These are phyloP conservation scores for Aureobasidium sp. DNA, from an alignment of 2,329 filamentous ascomycete genomes.

Conservation along the genomic window DNA sequence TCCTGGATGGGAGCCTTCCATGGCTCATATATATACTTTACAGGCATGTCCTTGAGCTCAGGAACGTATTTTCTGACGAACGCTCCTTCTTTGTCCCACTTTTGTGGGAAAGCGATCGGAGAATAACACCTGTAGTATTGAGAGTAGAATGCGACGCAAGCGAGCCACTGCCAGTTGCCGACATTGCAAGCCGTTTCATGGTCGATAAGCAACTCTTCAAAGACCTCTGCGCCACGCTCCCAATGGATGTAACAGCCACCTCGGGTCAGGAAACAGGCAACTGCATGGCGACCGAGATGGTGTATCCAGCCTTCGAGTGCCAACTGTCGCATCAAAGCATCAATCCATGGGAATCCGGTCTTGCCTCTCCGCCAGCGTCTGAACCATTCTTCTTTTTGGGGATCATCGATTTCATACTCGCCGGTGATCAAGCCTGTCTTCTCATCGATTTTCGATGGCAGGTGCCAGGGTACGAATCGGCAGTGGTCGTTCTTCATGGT, in stretches of 20 bases:
- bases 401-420: constrained; percentile 56
- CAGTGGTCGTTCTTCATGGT: constrained; percentile 59
- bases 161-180: constrained; percentile 74
- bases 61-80: constrained; percentile 62
- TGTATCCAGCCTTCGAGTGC: constrained; percentile 70
- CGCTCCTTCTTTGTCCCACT: constrained; percentile 63
- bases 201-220: constrained; percentile 68
- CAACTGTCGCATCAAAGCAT: constrained; percentile 72
- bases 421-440: constrained; percentile 47
- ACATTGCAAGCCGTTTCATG: constrained; percentile 67
- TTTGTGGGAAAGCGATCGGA: constrained; percentile 65
- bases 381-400: constrained; percentile 59
- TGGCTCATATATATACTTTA: constrained; percentile 72
- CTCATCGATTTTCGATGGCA: constrained; percentile 54
- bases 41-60: constrained; percentile 54
- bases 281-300: constrained; percentile 68
- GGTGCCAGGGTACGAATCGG: constrained; percentile 73
- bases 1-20: constrained; percentile 65
- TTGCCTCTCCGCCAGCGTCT: constrained; percentile 60
- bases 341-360: constrained; percentile 75
- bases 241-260: constrained; percentile 73
- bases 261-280: constrained; percentile 73
- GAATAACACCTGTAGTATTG: constrained; percentile 66
- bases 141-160: constrained; percentile 66
- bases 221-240: constrained; percentile 72